Evolutionary conservation across 331 rosid species (phyloP).

Genomic region (Phaseolus coccineus): DNA sequence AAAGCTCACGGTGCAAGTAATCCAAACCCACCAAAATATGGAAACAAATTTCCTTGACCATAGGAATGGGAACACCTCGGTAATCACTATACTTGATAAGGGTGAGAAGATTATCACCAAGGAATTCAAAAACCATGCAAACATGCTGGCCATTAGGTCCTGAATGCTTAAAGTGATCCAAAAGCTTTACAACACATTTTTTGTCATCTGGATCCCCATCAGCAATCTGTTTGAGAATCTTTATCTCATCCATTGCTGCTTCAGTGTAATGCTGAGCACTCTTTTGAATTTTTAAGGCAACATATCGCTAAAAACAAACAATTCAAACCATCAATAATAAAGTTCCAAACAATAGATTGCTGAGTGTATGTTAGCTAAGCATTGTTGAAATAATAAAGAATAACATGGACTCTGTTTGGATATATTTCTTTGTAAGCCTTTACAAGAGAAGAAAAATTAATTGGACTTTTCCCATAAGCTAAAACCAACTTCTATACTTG

Average conservation of each 20-base stretch:
- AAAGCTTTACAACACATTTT: conserved; percentile 87
- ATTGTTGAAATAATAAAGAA: conserved; percentile 15
- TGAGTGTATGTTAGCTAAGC: conserved; percentile 11
- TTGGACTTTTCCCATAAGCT: background rate
- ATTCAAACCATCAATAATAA: conserved; percentile 40
- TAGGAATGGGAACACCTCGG: conserved; percentile 68
- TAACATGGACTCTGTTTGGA: background rate
- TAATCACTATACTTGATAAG: conserved; percentile 81
- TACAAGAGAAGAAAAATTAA: background rate
- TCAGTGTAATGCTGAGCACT: conserved; percentile 87
- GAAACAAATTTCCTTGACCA: conserved; percentile 79
- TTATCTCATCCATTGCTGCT: conserved; percentile 91
- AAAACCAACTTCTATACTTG: background rate
- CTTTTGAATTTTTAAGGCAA: conserved; percentile 86
- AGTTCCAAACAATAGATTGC: conserved; percentile 17
- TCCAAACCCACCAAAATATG: conserved; percentile 82
- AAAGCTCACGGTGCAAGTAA: conserved; percentile 81
- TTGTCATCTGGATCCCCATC: conserved; percentile 78
- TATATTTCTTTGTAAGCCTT: background rate
- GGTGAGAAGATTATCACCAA: conserved; percentile 86
- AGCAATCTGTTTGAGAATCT: conserved; percentile 82
- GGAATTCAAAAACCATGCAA: conserved; percentile 87
- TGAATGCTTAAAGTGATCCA: conserved; percentile 91
- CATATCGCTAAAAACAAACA: conserved; percentile 72
- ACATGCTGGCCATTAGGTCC: conserved; percentile 90